Evolutionary conservation across 352 stramenopile genomes (phyloP).

Genomic region (Phytopythium montanum): DNA sequence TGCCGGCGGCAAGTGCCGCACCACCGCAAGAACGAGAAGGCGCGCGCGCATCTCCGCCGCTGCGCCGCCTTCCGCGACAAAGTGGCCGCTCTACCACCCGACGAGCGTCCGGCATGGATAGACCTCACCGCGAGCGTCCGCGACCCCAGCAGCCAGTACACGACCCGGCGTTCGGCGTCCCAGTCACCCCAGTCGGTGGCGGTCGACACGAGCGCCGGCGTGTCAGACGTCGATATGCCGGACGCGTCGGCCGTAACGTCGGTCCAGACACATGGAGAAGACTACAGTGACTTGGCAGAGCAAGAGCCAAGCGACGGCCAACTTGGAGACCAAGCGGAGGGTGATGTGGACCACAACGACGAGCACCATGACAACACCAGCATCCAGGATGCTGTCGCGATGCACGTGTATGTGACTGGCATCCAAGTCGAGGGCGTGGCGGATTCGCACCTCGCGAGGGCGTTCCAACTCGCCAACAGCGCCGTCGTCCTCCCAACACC

Average conservation of each 20-base stretch:
- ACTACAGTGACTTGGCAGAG: neutral
- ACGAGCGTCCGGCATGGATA: conserved; percentile 13
- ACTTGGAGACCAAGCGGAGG: neutral
- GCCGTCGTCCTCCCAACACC: neutral
- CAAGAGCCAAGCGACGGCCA: neutral
- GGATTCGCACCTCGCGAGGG: conserved; percentile 13
- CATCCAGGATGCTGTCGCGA: conserved; percentile 8
- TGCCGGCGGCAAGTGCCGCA: conserved; percentile 18
- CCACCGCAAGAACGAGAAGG: conserved; percentile 39
- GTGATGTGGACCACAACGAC: neutral
- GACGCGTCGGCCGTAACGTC: neutral
- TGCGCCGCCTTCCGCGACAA: conserved; percentile 15
- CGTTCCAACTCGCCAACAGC: conserved; percentile 6
- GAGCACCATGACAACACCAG: neutral
- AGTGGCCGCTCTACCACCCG: neutral
- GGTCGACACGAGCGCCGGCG: neutral
- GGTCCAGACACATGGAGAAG: neutral
- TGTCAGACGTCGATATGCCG: conserved; percentile 1
- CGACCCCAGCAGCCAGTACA: neutral
- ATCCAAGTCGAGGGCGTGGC: conserved; percentile 9
- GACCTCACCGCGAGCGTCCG: conserved; percentile 3
- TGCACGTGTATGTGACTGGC: conserved; percentile 25
- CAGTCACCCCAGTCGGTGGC: neutral
- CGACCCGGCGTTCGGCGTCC: neutral
- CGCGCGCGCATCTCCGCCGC: conserved; percentile 21